Evolutionary conservation across 2,329 filamentous ascomycete genomes (phyloP), one percentile per base, ranked within the genome.

Genomic region (Fusarium pininemorale): DNA sequence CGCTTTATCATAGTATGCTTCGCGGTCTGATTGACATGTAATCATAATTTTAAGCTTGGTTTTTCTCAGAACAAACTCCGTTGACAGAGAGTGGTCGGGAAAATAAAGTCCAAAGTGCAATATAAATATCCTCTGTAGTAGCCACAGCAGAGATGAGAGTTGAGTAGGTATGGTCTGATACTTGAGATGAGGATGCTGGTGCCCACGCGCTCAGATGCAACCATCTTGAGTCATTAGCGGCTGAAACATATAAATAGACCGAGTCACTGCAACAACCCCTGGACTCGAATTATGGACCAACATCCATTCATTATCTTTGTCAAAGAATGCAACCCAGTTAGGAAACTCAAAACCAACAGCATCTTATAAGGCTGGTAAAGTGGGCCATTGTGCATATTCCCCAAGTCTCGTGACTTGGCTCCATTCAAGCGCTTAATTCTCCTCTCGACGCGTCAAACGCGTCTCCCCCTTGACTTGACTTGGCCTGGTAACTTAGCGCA

Each of bases 391-490:
- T 57, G 55, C 55, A 57, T 48, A 12, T 59, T 14, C 59, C 30
- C 20, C n/a, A 57, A 26, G 16, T 74, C 73, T 5, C 62, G 66
- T 55, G 47, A 64, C 15, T 10, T 65, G 67, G 35, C 51, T 64
- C 20, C 38, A 66, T 44, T 53, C 35, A 54, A 60, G 47, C 45
- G 47, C 61, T 65, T 74, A 66, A 64, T 65, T 67, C 50, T 42
- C 47, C 67, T 69, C 71, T 57, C 54, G 58, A 74, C 76, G 76
- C 76, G 76, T 78, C 70, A 71, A 71, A 76, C 76, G 76, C 76
- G 76, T 78, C 73, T 72, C 71, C 64, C 38, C 63, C 30, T 68
- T 53, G 39, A 66, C 30, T 68, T 53, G 39, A 66, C 28, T 67
- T 60, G 45, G 39, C 58, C 69, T 44, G 44, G 70, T 56, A 42